A percentile compares a stretch with the other conserved stretches of the same genome.
phyloP scores from a whole-genome alignment of 129 eudicot genomes.

The Helichrysum umbraculigerum region DNA sequence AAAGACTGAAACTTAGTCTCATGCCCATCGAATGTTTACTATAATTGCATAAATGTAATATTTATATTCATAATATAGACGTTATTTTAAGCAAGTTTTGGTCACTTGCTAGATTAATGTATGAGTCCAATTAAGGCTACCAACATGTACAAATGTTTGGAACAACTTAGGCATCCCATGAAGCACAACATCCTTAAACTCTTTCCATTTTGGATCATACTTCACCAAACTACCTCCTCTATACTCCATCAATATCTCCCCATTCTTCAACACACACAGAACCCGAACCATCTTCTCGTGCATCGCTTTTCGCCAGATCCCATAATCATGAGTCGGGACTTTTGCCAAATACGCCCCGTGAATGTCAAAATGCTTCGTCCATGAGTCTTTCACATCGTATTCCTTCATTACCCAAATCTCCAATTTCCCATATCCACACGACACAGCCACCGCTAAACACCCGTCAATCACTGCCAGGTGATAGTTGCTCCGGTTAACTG shows the following conservation, averaged over 20 bases:
- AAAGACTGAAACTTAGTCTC: background rate
- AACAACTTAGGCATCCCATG: constrained; percentile 57
- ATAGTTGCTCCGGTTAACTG: constrained; percentile 38
- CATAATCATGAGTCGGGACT: constrained; percentile 27
- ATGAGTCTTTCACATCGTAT: constrained; percentile 46
- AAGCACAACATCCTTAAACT: constrained; percentile 42
- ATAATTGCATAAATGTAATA: constrained; percentile 22
- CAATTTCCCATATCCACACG: constrained; percentile 39
- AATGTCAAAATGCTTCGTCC: constrained; percentile 45
- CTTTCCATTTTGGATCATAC: constrained; percentile 47
- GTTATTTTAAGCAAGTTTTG: constrained; percentile 26
- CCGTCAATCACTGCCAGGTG: constrained; percentile 43
- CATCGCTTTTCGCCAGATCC: constrained; percentile 38
- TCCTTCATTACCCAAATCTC: constrained; percentile 62
- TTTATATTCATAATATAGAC: constrained; percentile 22
- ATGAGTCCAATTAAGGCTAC: constrained; percentile 48
- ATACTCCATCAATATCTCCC: constrained; percentile 54
- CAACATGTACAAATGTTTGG: constrained; percentile 58
- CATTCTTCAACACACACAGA: constrained; percentile 46
- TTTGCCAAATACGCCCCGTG: constrained; percentile 41
- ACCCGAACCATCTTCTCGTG: constrained; percentile 44
- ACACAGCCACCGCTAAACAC: constrained; percentile 47
- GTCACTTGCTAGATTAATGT: constrained; percentile 34
- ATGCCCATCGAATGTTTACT: background rate
- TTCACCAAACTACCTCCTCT: constrained; percentile 51